Base-by-base conservation (phyloP, 495 filamentous ascomycete genomes). In the Penicillium waksmanii region DNA sequence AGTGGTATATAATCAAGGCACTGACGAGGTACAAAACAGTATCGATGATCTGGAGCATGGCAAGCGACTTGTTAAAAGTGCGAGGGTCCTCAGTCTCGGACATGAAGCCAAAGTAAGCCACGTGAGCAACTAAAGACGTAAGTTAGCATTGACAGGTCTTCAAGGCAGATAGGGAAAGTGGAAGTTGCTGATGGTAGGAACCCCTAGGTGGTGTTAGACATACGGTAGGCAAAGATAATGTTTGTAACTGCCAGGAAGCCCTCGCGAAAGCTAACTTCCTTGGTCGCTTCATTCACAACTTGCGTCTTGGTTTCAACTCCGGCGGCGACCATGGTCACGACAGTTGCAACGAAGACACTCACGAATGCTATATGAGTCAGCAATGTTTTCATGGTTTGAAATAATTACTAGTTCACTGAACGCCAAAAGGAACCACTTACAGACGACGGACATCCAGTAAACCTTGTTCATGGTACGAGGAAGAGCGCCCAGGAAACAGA, bases 81-180 rank as follows among this genome's bases (percentile, higher is more conserved):
- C 71, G 66, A 0, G 87, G 87, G 0, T 85, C 83, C 65, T 87
- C 82, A 72, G 90, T 86, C 70, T 94, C 90, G 42, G 87, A 85
- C 69, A 91, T 89, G 74, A 93, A 87, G 50, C 79, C 82, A 73
- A 93, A 90, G 72, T 89, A 88, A 63, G 89, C 83, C 66, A 89
- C 76, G 76, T 91, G 82, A 58, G 88, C 77, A 73, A 87, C 82
- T 76, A 48, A n/a, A 52, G n/a, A 11, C 38, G 27, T 1, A 17
- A 18, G n/a, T 44, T 13, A 44, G 42, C 42, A n/a, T 18, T 10
- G 15, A 19, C 13, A 44, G 27, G 27, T 31, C 36, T 38, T n/a
- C 11, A 13, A 13, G 12, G 3, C 36, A 5, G 15, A 38, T 31
- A 38, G 1, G 36, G 36, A 38, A n/a, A 13, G 36, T 5, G 11